Evolutionary conservation across 2,329 filamentous ascomycete species (phyloP).

Genomic region (Pestalotiopsis sp.): DNA sequence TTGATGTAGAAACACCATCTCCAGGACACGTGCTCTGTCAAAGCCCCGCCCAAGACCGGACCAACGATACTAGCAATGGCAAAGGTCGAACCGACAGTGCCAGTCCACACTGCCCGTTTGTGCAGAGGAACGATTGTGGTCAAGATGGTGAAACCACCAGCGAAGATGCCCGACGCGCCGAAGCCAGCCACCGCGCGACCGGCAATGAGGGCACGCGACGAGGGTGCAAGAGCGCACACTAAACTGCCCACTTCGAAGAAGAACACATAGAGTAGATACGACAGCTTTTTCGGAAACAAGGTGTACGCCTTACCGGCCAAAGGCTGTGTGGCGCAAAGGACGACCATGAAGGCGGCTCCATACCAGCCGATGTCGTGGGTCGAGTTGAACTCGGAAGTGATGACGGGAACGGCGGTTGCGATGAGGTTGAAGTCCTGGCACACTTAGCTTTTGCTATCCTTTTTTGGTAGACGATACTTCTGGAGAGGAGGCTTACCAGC

Average conservation of each 20-base stretch:
- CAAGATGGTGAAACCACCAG: conserved; percentile 27
- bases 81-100: conserved; percentile 14
- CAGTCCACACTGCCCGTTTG: conserved; percentile 19
- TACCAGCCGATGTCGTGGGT: conserved; percentile 49
- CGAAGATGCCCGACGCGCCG: conserved; percentile 29
- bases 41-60: conserved; percentile 18
- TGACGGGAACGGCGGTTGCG: conserved; percentile 38
- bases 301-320: conserved; percentile 35
- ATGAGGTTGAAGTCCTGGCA: conserved; percentile 23
- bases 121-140: conserved; percentile 18
- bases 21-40: conserved; percentile 19
- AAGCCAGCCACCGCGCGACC: conserved; percentile 32
- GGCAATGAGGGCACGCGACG: conserved; percentile 26
- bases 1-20: conserved; percentile 26
- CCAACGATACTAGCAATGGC: conserved; percentile 19
- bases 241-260: conserved; percentile 31
- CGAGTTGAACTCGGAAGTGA: conserved; percentile 37
- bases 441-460: background rate
- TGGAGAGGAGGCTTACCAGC: conserved; percentile 11
- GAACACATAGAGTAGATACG: conserved; percentile 33
- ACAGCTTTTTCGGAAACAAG: conserved; percentile 35
- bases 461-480: too few species aligned
- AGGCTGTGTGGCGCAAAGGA: conserved; percentile 34
- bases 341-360: conserved; percentile 39
- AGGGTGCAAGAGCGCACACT: conserved; percentile 22